These are phyloP conservation scores for Teratosphaeria epicoccoides DNA, from an alignment of 2,329 filamentous ascomycete species.

Conservation along the genomic window DNA sequence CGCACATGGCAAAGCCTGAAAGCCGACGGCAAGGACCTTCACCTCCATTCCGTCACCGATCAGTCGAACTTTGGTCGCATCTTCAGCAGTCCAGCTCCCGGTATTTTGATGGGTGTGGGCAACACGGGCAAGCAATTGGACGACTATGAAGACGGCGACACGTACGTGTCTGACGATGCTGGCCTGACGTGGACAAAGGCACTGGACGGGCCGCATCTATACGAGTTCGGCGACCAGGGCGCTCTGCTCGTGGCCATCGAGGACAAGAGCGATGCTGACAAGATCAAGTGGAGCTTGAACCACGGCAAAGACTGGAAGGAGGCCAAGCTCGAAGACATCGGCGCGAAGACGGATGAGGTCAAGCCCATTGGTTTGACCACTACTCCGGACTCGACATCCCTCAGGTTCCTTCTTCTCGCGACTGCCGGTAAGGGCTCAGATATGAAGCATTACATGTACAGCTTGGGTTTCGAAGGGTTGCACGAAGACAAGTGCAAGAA, in stretches of 20 bases:
- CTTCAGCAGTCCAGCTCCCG: constrained; percentile 88
- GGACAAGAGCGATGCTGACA: constrained; percentile 50
- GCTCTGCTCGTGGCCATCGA: constrained; percentile 75
- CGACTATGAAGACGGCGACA: constrained; percentile 60
- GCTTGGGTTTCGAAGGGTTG: constrained; percentile 73
- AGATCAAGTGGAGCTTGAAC: constrained; percentile 71
- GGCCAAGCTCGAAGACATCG: constrained; percentile 53
- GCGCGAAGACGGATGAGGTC: constrained; percentile 57
- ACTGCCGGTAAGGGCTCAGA: constrained; percentile 43
- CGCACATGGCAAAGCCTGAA: constrained; percentile 69
- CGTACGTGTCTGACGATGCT: constrained; percentile 85
- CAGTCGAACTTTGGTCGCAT: constrained; percentile 72
- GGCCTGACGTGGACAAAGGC: constrained; percentile 72
- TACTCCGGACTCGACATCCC: constrained; percentile 80
- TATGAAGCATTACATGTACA: constrained; percentile 44
- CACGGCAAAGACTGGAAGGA: constrained; percentile 77
- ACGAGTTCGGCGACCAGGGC: constrained; percentile 90
- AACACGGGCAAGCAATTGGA: constrained; percentile 71
- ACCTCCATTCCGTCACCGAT: constrained; percentile 87
- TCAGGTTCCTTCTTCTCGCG: constrained; percentile 77
- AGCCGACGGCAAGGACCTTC: constrained; percentile 53
- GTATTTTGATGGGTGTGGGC: constrained; percentile 85
- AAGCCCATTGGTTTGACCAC: constrained; percentile 69
- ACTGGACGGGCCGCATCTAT: constrained; percentile 76
- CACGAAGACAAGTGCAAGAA: constrained; percentile 69